Evolutionary conservation across 495 filamentous ascomycete genomes (phyloP).

Genomic region (Glutinoglossum americanum): DNA sequence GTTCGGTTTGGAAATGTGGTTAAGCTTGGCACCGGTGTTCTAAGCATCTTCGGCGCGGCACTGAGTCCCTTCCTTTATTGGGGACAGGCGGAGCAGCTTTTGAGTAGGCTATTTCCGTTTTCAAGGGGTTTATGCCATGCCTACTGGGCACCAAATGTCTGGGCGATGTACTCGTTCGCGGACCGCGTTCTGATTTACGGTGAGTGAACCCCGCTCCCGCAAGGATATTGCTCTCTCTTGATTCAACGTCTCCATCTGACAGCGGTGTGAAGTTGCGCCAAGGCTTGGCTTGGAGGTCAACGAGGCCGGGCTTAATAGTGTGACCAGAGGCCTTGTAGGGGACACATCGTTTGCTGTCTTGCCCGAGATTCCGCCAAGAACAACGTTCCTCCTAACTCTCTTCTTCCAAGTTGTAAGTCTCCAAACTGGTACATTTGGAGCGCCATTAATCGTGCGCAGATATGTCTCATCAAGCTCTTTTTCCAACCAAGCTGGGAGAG

Average conservation of each 20-base stretch:
- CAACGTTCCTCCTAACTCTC: conserved; percentile 67
- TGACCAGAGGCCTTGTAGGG: conserved; percentile 84
- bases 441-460: conserved; percentile 17
- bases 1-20: conserved; percentile 56
- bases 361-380: conserved; percentile 57
- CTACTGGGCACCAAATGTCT: conserved; percentile 95
- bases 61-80: conserved; percentile 78
- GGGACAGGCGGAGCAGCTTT: conserved; percentile 71
- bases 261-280: conserved; percentile 43
- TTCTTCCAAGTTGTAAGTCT: conserved; percentile 49
- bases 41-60: conserved; percentile 53
- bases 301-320: conserved; percentile 53
- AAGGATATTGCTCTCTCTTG: neutral
- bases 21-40: conserved; percentile 57
- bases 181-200: conserved; percentile 65
- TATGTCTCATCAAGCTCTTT: conserved; percentile 68
- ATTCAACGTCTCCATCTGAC: conserved; percentile 10
- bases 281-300: conserved; percentile 52
- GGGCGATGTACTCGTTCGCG: conserved; percentile 87
- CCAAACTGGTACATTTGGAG: neutral
- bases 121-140: conserved; percentile 85
- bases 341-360: conserved; percentile 88
- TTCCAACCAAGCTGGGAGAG: conserved; percentile 58
- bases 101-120: conserved; percentile 79
- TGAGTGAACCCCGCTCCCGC: conserved; percentile 19